Evolutionary conservation across 2,329 filamentous ascomycete genomes (phyloP).

Genomic region (Claviceps africana): DNA sequence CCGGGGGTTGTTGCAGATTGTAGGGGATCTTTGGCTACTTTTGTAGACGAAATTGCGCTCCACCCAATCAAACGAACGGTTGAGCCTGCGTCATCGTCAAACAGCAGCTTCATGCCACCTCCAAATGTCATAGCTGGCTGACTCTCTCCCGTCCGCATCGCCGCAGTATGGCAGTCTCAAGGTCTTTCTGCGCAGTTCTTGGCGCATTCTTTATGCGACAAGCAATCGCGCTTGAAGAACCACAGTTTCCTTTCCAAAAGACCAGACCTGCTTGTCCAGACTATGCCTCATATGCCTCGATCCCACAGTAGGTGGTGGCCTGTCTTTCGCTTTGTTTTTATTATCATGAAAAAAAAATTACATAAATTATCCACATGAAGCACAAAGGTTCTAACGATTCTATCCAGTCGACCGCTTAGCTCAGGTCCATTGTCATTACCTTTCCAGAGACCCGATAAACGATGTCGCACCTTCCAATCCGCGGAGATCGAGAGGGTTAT

Average conservation of each 20-base stretch:
- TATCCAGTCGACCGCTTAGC: conserved; percentile 57
- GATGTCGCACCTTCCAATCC: conserved; percentile 83
- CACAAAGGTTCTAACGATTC: background rate
- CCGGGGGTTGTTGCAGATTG: no score
- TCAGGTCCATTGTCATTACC: conserved; percentile 66
- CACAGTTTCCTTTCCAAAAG: conserved; percentile 10
- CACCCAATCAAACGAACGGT: background rate
- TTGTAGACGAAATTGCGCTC: background rate
- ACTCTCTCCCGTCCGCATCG: background rate
- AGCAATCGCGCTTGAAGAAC: background rate
- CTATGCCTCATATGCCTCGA: conserved; percentile 25
- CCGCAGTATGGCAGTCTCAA: background rate
- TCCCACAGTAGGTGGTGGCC: conserved; percentile 24
- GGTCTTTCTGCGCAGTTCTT: background rate
- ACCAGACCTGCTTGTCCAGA: conserved; percentile 24
- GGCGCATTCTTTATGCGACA: background rate
- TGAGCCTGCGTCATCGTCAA: background rate
- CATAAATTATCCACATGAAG: no score
- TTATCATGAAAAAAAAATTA: no score
- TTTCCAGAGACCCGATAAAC: conserved; percentile 66
- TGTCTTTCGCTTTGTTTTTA: background rate
- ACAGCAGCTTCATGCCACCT: background rate
- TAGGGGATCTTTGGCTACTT: no score
- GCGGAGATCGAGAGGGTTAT: conserved; percentile 81
- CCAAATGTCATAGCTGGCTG: background rate